Conservation (phyloP, 2,329 filamentous ascomycete genomes). For the Dryadomyces quercivorus region DNA sequence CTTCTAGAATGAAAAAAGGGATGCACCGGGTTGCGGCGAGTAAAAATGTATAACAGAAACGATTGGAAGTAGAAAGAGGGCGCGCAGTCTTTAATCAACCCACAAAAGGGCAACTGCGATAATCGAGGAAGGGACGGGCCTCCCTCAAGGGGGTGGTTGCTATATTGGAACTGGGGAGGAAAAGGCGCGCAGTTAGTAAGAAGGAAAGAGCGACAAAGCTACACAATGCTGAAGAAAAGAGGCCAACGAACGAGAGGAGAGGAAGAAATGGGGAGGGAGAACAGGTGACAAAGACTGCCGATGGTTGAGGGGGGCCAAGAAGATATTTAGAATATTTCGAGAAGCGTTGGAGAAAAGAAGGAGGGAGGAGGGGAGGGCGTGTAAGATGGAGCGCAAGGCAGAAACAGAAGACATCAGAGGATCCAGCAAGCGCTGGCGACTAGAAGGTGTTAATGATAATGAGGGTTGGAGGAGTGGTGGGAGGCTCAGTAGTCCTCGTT, state of each 20-base stretch:
- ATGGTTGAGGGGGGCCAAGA: not conserved
- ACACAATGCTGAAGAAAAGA: not conserved
- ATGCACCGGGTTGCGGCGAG: too few species aligned
- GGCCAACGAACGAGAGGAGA: not conserved
- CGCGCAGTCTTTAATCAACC: not conserved
- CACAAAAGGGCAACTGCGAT: not conserved
- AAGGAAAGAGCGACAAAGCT: not conserved
- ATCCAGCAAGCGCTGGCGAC: slow-evolving; percentile 9
- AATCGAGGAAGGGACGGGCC: not conserved
- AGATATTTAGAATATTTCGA: not conserved
- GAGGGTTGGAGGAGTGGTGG: not conserved
- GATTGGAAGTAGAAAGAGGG: not conserved
- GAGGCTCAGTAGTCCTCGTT: not conserved
- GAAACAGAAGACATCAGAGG: slow-evolving; percentile 1
- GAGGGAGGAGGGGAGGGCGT: not conserved
- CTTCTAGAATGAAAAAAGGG: too few species aligned
- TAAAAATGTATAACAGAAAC: too few species aligned
- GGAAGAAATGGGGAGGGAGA: not conserved
- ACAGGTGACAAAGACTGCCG: not conserved
- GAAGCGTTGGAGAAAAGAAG: not conserved
- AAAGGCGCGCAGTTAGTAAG: not conserved
- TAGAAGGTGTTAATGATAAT: not conserved
- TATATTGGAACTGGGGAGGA: not conserved
- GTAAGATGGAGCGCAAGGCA: not conserved
- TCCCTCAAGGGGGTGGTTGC: not conserved